Evolutionary conservation across 2,329 filamentous ascomycete species (phyloP).

Genomic region (Calonectria fujianensis): DNA sequence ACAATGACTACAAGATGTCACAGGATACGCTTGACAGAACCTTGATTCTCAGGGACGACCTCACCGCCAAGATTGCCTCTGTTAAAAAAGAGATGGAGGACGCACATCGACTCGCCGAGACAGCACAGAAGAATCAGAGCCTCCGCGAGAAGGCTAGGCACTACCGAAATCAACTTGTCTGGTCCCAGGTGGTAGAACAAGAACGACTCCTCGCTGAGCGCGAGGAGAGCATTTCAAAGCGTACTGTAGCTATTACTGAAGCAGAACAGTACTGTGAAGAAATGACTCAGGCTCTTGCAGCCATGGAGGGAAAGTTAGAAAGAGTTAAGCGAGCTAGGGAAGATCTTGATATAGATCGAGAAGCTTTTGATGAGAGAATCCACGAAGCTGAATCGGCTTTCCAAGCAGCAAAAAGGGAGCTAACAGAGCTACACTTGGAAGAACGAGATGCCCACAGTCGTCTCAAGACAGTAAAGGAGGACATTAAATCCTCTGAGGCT

Average conservation of each 20-base stretch:
- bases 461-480: slow-evolving; percentile 71
- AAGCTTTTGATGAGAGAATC: slow-evolving; percentile 66
- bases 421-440: slow-evolving; percentile 74
- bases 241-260: slow-evolving; percentile 53
- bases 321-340: slow-evolving; percentile 63
- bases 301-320: slow-evolving; percentile 66
- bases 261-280: slow-evolving; percentile 58
- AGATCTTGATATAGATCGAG: slow-evolving; percentile 67
- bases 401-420: slow-evolving; percentile 71
- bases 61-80: slow-evolving; percentile 58
- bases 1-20: slow-evolving; percentile 91
- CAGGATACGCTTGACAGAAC: slow-evolving; percentile 85
- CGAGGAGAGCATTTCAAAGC: slow-evolving; percentile 54
- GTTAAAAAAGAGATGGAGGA: slow-evolving; percentile 69
- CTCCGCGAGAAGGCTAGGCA: slow-evolving; percentile 77
- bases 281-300: slow-evolving; percentile 70
- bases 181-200: slow-evolving; percentile 88
- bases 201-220: slow-evolving; percentile 72
- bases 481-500: slow-evolving; percentile 66
- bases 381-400: slow-evolving; percentile 70
- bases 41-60: slow-evolving; percentile 60
- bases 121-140: slow-evolving; percentile 79
- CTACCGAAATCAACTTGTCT: slow-evolving; percentile 82
- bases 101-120: slow-evolving; percentile 78
- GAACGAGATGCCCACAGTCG: slow-evolving; percentile 79